Base-by-base conservation (phyloP, 2,329 filamentous ascomycete species). In the Neofusicoccum ribis region DNA sequence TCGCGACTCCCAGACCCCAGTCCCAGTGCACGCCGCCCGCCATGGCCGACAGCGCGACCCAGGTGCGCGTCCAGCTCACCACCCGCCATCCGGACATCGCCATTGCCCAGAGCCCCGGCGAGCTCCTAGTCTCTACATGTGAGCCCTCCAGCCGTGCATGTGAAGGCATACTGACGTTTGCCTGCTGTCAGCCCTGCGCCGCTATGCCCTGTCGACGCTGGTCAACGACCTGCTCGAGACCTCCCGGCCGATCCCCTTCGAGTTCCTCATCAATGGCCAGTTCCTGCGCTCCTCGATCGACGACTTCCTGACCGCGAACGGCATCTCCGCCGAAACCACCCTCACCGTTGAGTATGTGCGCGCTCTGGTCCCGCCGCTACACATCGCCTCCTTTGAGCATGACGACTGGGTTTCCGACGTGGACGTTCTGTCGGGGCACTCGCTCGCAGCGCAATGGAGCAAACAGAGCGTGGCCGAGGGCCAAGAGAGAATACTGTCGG, bases 351-450 rank as follows among this genome's bases (percentile, higher is more conserved):
- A 98, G 82, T 99, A 98, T 79, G 92, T 97, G 41, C 90, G 93
- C 72, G 95, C 93, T 68, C 82, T 97, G 70, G 88, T 97, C 67
- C 95, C 95, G 7, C 95, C 95, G 17, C 84, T 91, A 41, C 94
- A 95, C 77, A 89, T 96, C 71, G 90, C 93, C 12, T 95, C 91
- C 74, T 99, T 97, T 76, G 90, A 97, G 81, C 94, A 99, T 77
- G 93, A 99, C 74, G 95, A 98, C 78, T 99, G 95, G 95, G 91
- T 99, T 56, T 92, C 91, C 75, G 86, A 87, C 31, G 88, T 98
- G 31, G 93, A 97, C 76, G 86, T 96, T 4, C 82, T 96, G 27
- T 93, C 92, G 0, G 77, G 79, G 14, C 87, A 84, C 12, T 90
- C 91, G 1, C 79, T 82, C 6, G 86, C 88, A 2, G 88, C 84